These are phyloP conservation scores for Phytophthora quininea DNA, from an alignment of 352 stramenopile species.

Conservation along the genomic window DNA sequence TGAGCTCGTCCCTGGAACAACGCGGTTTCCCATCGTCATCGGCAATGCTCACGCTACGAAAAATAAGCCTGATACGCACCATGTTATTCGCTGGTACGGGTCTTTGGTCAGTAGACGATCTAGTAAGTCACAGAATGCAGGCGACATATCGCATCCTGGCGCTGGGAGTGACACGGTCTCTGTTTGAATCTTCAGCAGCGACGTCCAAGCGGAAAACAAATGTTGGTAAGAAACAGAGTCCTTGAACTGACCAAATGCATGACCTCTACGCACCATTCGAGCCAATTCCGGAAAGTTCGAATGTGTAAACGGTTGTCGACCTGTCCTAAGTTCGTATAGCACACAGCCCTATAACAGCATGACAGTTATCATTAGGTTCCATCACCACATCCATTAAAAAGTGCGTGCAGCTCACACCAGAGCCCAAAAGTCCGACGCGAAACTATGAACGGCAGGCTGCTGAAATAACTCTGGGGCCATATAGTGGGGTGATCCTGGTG, in stretches of 20 bases:
- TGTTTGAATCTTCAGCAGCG: slow-evolving; percentile 66
- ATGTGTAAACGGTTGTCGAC: slow-evolving; percentile 71
- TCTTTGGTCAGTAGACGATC: slow-evolving; percentile 68
- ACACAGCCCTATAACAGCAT: slow-evolving; percentile 65
- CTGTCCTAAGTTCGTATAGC: slow-evolving; percentile 76
- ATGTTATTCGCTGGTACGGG: slow-evolving; percentile 75
- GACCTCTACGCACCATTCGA: slow-evolving; percentile 53
- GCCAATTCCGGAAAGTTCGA: slow-evolving; percentile 76
- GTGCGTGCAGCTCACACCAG: slow-evolving; percentile 43
- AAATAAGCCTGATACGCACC: slow-evolving; percentile 42
- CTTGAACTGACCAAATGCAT: neutral
- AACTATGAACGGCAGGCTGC: slow-evolving; percentile 82
- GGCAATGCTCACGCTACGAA: neutral
- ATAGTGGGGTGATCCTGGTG: slow-evolving; percentile 86
- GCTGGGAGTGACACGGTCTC: slow-evolving; percentile 50
- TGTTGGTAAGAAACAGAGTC: neutral
- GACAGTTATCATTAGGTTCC: neutral
- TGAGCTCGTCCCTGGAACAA: slow-evolving; percentile 56
- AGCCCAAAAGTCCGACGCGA: slow-evolving; percentile 90
- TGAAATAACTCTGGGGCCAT: slow-evolving; percentile 94
- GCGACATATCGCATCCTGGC: slow-evolving; percentile 55
- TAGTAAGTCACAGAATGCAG: slow-evolving; percentile 65
- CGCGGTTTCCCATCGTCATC: slow-evolving; percentile 19
- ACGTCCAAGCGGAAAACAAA: slow-evolving; percentile 1
- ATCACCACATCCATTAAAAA: neutral